Percentiles rank a stretch among this genome's conserved stretches.
phyloP scores from a whole-genome alignment of 2,329 filamentous ascomycete species.

The Beauveria sp. region DNA sequence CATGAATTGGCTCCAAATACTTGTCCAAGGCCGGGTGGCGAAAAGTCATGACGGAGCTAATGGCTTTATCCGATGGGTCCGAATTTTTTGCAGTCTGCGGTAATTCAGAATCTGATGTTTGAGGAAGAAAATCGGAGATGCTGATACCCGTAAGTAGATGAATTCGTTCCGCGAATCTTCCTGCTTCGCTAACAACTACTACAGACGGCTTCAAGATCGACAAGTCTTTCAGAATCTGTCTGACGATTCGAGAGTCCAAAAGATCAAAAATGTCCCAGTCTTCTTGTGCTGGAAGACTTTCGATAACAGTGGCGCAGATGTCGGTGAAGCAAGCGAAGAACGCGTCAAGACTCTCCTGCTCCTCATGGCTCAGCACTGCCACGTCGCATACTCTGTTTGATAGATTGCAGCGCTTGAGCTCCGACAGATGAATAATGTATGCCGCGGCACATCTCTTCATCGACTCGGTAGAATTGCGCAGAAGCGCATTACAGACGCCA shows the following conservation, averaged over 20 bases:
- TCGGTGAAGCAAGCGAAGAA: conserved; percentile 15
- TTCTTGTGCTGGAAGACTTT: background rate
- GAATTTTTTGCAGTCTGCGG: background rate
- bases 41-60: conserved; percentile 34
- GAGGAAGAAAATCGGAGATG: background rate
- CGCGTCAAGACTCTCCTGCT: background rate
- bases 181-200: background rate
- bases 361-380: background rate
- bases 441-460: conserved; percentile 13
- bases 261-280: conserved; percentile 26
- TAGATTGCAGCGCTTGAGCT: conserved; percentile 18
- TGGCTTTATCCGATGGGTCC: background rate
- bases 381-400: conserved; percentile 16
- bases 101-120: background rate
- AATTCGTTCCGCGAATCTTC: background rate
- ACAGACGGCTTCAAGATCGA: background rate
- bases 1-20: conserved; percentile 34
- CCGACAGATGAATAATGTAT: conserved; percentile 20
- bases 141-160: conserved; percentile 2
- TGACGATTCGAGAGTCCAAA: conserved; percentile 24
- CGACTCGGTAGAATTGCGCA: background rate
- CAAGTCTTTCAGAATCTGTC: conserved; percentile 15
- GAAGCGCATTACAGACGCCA: conserved; percentile 13
- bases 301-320: conserved; percentile 16
- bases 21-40: conserved; percentile 37